A percentile compares a stretch with the other conserved stretches of the same genome.
These are phyloP conservation scores for Cyclotella baltica DNA, from an alignment of 108 stramenopile genomes.

Conservation along the genomic window DNA sequence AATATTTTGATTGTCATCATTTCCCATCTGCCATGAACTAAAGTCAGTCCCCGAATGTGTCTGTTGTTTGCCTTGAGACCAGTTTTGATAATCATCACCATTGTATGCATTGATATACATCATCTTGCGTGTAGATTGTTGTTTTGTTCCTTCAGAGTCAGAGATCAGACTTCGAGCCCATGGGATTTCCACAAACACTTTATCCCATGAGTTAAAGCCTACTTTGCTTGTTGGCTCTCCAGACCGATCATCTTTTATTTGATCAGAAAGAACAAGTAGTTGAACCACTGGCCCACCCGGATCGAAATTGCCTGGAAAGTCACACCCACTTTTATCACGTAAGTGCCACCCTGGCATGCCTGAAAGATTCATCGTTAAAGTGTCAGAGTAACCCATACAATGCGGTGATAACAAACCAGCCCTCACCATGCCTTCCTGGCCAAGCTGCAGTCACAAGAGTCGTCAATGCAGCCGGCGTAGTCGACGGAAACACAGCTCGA, in stretches of 20 bases:
- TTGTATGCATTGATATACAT: conserved; percentile 51
- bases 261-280: conserved; percentile 25
- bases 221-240: conserved; percentile 29
- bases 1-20: not conserved
- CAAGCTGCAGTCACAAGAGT: conserved; percentile 39
- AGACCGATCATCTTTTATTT: conserved; percentile 31
- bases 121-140: conserved; percentile 23
- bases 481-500: conserved; percentile 45
- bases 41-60: conserved; percentile 28
- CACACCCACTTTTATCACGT: conserved; percentile 43
- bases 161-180: conserved; percentile 23
- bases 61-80: conserved; percentile 29
- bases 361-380: not conserved
- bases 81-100: conserved; percentile 52
- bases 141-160: not conserved
- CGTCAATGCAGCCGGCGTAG: conserved; percentile 47
- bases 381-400: too few relatives aligned
- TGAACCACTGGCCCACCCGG: conserved; percentile 30
- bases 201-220: conserved; percentile 39
- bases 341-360: conserved; percentile 50
- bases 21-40: conserved; percentile 42
- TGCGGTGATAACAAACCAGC: not conserved
- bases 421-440: conserved; percentile 31
- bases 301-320: conserved; percentile 28
- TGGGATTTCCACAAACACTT: conserved; percentile 42